Conservation (phyloP, 225 moss, liverwort and hornwort genomes). For the Thuidium tamariscinum region DNA sequence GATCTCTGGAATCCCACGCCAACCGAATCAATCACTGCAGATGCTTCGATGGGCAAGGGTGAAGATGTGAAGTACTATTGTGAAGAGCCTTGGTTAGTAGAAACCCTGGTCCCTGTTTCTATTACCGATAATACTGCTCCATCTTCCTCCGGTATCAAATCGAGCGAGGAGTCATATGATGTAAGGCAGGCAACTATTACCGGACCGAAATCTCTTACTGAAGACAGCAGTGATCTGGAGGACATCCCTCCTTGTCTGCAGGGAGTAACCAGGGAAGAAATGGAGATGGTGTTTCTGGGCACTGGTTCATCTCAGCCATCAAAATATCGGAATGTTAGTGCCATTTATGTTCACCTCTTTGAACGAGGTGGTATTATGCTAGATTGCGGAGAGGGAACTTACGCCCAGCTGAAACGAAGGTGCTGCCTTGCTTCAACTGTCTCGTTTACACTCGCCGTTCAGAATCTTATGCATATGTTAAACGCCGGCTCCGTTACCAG, state of each 20-base stretch:
- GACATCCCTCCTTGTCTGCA: slow-evolving; percentile 54
- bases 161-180: background rate
- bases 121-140: background rate
- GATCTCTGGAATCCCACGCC: slow-evolving; percentile 44
- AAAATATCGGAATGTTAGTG: slow-evolving; percentile 95
- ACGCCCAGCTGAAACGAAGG: slow-evolving; percentile 95
- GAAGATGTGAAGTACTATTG: slow-evolving; percentile 22
- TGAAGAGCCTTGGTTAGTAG: slow-evolving; percentile 58
- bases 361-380: slow-evolving; percentile 74
- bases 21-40: background rate
- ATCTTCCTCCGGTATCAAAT: background rate
- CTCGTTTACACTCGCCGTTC: background rate
- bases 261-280: slow-evolving; percentile 62
- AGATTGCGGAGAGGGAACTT: slow-evolving; percentile 98
- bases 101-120: background rate
- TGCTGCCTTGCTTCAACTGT: slow-evolving; percentile 2
- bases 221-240: background rate
- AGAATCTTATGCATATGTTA: background rate
- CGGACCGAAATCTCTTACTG: background rate
- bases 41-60: background rate
- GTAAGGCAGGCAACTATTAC: background rate
- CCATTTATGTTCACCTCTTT: slow-evolving; percentile 92
- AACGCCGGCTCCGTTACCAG: background rate
- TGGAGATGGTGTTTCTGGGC: slow-evolving; percentile 97
- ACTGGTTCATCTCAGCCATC: slow-evolving; percentile 99